These are phyloP conservation scores for Populus euphratica DNA, from an alignment of 345 rosid species.

Conservation along the genomic window DNA sequence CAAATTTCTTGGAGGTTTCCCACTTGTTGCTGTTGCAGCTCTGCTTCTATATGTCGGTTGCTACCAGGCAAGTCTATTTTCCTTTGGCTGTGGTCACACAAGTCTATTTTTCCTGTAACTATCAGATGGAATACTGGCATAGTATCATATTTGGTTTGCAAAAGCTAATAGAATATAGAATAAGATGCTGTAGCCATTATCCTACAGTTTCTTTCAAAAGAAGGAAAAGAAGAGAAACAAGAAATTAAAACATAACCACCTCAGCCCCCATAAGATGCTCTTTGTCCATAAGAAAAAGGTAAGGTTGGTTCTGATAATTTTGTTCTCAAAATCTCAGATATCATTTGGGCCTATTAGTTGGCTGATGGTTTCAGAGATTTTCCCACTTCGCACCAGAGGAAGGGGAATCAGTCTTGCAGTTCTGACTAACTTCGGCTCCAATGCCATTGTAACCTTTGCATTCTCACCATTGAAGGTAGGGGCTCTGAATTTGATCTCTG, in stretches of 20 bases:
- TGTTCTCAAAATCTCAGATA: conserved; percentile 18
- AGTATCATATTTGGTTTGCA: neutral
- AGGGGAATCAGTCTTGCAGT: conserved; percentile 37
- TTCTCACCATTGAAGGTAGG: conserved; percentile 32
- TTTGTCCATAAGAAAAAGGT: no score
- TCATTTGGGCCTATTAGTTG: conserved; percentile 39
- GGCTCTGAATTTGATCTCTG: neutral
- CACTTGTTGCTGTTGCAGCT: conserved; percentile 28
- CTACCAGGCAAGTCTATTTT: conserved; percentile 32
- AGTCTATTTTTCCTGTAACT: neutral
- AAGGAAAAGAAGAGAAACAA: neutral
- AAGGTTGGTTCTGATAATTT: conserved; percentile 10
- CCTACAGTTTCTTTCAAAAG: neutral
- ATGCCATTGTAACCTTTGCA: conserved; percentile 34
- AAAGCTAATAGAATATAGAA: neutral
- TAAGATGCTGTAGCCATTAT: neutral
- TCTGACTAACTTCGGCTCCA: conserved; percentile 35
- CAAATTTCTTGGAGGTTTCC: conserved; percentile 29
- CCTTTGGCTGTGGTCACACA: neutral
- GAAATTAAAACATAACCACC: neutral
- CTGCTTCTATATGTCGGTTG: conserved; percentile 35
- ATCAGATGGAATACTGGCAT: neutral
- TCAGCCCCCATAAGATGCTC: neutral
- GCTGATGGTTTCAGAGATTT: conserved; percentile 37
- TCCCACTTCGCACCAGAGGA: conserved; percentile 33